Base-by-base conservation (phyloP, 352 stramenopile genomes). In the Peronospora belbahrii region DNA sequence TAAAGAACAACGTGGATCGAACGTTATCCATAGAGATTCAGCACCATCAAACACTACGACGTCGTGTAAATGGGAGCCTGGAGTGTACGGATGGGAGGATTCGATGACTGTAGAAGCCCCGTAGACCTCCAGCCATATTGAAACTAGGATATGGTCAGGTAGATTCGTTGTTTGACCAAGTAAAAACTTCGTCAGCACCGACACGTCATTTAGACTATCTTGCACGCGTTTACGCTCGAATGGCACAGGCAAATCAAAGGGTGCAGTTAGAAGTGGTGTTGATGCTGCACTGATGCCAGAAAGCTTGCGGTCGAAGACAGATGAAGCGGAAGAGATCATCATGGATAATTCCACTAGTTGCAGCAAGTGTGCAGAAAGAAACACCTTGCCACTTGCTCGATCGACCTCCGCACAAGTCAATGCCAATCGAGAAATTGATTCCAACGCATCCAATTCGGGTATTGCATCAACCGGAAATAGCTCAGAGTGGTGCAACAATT, bases 121-220 rank as follows among this genome's bases (percentile, higher is more conserved):
- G 39, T 83, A 88, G n/a, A 85, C 70, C 17, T 90, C 81, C 2
- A 93, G 48, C 81, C 81, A 93, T 23, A 90, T 79, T 10, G 76
- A 56, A 25, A 75, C 53, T 11, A 90, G 42, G 2, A 87, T 56
- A 44, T 85, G 72, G 9, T 72, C 46, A 10, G 79, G 62, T 2
- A 93, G 43, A 22, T 34, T 39, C 4, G 65, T 48, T 0, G 48
- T 66, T 34, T 86, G 54, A 19, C 74, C 65, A 1, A 89, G 56
- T 10, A 92, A 46, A 50, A 92, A 92, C 9, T 51, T 64, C 5
- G 71, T 61, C 5, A 93, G 50, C 2, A 62, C 51, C 3, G 55
- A 54, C 0, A 88, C 57, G 35, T 88, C 78, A 18, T 66, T 74
- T 24, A 92, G 36, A 24, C 65, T 62, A 9, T 81, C 64, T 2